A percentile compares a stretch with the other conserved stretches of the same genome.
Conservation (phyloP, 2,329 filamentous ascomycete species). For the Gaeumannomyces sp. region DNA sequence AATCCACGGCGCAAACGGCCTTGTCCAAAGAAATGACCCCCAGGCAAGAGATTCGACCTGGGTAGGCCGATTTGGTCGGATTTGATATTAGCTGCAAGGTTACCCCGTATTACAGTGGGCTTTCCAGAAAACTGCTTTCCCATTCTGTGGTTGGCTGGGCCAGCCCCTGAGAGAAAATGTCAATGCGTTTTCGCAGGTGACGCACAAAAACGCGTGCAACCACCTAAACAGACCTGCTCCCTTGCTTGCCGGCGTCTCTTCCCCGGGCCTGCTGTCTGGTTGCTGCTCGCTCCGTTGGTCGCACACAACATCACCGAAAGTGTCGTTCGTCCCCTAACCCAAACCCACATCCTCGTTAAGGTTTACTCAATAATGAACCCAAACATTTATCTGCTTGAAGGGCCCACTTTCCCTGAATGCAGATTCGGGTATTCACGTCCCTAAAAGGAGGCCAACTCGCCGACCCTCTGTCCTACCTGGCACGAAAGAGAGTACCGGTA, state of each 20-base stretch:
- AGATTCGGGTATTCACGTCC: background rate
- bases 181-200: background rate
- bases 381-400: background rate
- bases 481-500: background rate
- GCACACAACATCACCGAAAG: background rate
- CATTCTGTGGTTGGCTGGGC: background rate
- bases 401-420: background rate
- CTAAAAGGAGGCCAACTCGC: background rate
- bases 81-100: background rate
- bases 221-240: too few species aligned
- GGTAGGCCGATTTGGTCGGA: background rate
- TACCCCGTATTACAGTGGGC: constrained; percentile 1
- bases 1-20: background rate
- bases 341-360: too few species aligned
- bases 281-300: background rate
- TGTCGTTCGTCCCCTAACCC: background rate
- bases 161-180: background rate
- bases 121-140: background rate
- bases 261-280: background rate
- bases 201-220: background rate
- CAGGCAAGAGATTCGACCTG: background rate
- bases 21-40: constrained; percentile 1
- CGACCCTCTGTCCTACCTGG: background rate
- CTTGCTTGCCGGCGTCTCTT: background rate
- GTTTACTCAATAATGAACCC: too few species aligned